Evolutionary conservation across 2,329 filamentous ascomycete species (phyloP).

Genomic region (Zasmidium citrigriseum): DNA sequence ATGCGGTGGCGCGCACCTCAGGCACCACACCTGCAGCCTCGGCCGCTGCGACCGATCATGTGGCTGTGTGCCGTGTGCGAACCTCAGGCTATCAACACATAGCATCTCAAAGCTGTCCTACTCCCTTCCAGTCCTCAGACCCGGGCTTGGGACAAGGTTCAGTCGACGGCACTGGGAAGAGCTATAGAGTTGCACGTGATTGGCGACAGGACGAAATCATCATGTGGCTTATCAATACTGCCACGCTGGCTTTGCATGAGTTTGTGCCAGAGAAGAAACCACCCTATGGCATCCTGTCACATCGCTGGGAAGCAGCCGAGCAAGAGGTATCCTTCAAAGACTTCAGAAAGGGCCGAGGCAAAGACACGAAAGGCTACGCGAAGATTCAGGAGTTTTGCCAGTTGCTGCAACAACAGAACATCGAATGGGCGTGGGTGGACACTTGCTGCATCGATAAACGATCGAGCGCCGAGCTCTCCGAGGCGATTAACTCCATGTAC

Average conservation of each 20-base stretch:
- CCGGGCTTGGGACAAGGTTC: too few relatives aligned
- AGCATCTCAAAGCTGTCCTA: too few relatives aligned
- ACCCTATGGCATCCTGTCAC: slow-evolving; percentile 17
- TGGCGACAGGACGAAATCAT: not conserved
- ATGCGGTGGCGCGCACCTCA: too few relatives aligned
- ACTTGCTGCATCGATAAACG: slow-evolving; percentile 21
- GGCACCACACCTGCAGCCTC: too few relatives aligned
- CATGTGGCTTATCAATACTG: slow-evolving; percentile 26
- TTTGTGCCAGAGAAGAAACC: slow-evolving; percentile 12
- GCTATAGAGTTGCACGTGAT: too few relatives aligned
- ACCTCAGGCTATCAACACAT: too few relatives aligned
- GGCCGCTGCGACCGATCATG: too few relatives aligned
- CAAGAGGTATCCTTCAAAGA: slow-evolving; percentile 15
- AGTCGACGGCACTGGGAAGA: too few relatives aligned
- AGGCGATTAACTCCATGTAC: slow-evolving; percentile 21
- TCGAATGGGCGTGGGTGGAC: slow-evolving; percentile 18
- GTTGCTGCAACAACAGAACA: slow-evolving; percentile 4
- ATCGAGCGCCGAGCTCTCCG: slow-evolving; percentile 16
- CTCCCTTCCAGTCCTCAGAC: too few relatives aligned
- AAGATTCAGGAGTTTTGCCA: not conserved
- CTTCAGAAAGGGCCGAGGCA: slow-evolving; percentile 2
- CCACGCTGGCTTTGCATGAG: slow-evolving; percentile 19
- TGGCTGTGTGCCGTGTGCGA: too few relatives aligned
- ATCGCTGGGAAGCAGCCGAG: slow-evolving; percentile 13
- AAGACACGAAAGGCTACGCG: slow-evolving; percentile 7